Conservation (phyloP, 78 protist species). For the Isochrysis galbana region DNA sequence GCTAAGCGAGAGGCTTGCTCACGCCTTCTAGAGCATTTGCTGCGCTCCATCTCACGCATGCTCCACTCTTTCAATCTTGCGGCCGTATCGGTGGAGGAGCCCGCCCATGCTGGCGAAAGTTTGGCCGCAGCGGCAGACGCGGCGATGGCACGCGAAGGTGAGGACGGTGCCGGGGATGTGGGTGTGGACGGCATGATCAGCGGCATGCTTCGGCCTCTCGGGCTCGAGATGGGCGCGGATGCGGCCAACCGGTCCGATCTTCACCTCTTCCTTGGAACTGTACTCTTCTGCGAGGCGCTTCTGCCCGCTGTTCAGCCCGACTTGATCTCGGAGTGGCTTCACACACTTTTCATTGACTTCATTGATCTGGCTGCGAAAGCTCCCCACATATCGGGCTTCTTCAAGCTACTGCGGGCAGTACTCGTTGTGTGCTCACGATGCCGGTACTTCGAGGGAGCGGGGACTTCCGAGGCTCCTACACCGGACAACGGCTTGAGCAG, state of each 20-base stretch:
- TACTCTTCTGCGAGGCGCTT: not conserved
- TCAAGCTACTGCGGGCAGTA: not conserved
- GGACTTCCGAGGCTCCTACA: not conserved
- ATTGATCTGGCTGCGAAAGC: not conserved
- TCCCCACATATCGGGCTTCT: slow-evolving; percentile 1
- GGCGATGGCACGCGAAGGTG: too few species aligned
- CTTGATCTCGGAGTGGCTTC: not conserved
- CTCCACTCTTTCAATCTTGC: not conserved
- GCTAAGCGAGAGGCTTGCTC: not conserved
- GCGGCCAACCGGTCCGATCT: not conserved
- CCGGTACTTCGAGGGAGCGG: not conserved
- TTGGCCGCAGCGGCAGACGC: too few species aligned
- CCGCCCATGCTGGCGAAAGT: too few species aligned
- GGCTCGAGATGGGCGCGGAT: too few species aligned
- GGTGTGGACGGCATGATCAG: too few species aligned
- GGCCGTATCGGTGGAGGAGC: not conserved
- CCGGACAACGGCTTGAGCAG: not conserved
- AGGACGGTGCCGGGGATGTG: too few species aligned
- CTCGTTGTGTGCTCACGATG: not conserved
- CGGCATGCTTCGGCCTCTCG: too few species aligned
- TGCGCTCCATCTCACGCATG: not conserved
- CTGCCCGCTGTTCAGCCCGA: not conserved
- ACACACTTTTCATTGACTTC: not conserved
- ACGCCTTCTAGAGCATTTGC: not conserved
- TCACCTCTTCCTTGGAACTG: not conserved